These are phyloP conservation scores for Silybum marianum DNA, from an alignment of 129 eudicot species.

Conservation along the genomic window DNA sequence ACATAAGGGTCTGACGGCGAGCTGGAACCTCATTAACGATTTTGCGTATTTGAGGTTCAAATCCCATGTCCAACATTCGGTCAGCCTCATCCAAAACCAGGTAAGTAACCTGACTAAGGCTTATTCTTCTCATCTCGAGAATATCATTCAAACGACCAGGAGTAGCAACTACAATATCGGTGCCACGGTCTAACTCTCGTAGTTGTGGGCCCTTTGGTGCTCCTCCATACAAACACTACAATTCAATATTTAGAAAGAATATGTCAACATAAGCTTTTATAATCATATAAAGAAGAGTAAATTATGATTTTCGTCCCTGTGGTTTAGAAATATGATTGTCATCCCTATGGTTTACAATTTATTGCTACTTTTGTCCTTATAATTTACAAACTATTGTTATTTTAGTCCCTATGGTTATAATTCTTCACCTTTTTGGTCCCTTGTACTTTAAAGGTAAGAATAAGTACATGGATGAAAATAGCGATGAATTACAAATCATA, in stretches of 20 bases:
- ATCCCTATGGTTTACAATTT: no score
- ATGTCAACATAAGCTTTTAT: not conserved
- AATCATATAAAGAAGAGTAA: not conserved
- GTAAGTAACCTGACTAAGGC: constrained; percentile 82
- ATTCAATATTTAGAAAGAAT: not conserved
- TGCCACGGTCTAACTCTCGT: constrained; percentile 72
- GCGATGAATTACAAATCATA: no score
- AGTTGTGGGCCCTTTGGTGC: constrained; percentile 98
- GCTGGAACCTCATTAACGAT: constrained; percentile 85
- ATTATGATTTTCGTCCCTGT: no score
- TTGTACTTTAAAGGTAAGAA: no score
- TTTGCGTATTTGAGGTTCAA: constrained; percentile 96
- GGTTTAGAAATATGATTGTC: no score
- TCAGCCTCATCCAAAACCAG: constrained; percentile 97
- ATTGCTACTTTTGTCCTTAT: no score
- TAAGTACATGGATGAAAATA: no score
- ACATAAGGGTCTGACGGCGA: constrained; percentile 95
- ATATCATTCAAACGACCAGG: constrained; percentile 98
- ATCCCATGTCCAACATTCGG: constrained; percentile 99
- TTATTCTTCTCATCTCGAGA: constrained; percentile 78
- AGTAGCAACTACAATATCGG: constrained; percentile 93
- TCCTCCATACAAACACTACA: constrained; percentile 96
- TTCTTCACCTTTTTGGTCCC: no score
- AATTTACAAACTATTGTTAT: no score
- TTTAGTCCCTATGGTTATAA: not conserved